A percentile compares a stretch with the other conserved stretches of the same genome.
phyloP scores from a whole-genome alignment of 345 rosid genomes.

The Psidium friedrichsthalianum region DNA sequence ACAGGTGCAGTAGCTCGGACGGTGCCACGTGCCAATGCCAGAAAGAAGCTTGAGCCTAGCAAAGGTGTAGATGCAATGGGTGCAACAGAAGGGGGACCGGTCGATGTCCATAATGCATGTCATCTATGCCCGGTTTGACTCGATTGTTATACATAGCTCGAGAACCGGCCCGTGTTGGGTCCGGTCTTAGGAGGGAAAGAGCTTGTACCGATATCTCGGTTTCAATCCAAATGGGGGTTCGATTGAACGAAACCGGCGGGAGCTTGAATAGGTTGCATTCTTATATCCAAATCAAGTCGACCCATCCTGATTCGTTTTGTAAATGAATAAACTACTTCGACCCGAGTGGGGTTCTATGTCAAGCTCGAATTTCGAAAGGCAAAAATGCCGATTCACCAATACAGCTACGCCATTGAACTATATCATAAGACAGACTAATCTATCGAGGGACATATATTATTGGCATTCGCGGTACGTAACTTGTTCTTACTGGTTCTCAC shows the following conservation, averaged over 20 bases:
- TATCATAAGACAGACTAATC: no score
- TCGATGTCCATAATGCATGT: not conserved
- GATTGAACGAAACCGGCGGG: not conserved
- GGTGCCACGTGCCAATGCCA: not conserved
- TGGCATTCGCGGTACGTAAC: no score
- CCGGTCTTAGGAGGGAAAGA: not conserved
- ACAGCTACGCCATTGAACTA: not conserved
- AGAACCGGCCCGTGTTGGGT: not conserved
- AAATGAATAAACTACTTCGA: not conserved
- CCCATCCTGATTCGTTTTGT: not conserved
- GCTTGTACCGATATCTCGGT: not conserved
- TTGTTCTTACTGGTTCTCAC: not conserved
- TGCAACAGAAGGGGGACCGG: no score
- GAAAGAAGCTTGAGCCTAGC: not conserved
- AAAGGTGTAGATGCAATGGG: not conserved
- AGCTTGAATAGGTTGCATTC: not conserved
- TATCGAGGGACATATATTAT: no score
- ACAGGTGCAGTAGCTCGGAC: not conserved
- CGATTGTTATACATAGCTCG: not conserved
- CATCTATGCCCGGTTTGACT: fast-evolving
- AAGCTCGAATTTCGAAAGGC: not conserved
- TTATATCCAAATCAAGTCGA: not conserved
- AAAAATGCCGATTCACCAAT: no score
- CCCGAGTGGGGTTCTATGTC: not conserved
- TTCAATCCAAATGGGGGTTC: not conserved